Base-by-base conservation (phyloP, 2,329 filamentous ascomycete species). In the Monosporascus ibericus region DNA sequence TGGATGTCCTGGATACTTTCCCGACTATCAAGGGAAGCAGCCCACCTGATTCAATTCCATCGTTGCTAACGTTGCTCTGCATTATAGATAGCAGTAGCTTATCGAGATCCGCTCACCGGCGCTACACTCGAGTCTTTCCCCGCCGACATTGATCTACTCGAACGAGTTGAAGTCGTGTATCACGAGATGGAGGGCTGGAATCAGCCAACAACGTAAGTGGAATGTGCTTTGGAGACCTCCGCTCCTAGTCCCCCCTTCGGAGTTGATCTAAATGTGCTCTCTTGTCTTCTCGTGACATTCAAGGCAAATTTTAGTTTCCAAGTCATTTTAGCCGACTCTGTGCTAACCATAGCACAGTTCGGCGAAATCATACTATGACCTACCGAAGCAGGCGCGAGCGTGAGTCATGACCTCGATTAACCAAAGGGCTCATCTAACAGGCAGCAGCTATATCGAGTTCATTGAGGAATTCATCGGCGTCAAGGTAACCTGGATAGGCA, bases 1-100 rank as follows among this genome's bases (percentile, higher is more conserved):
- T 88, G 22, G 85, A 89, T 60, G 78, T 90, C 38, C 76, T 91
- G 17, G 87, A 91, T 66, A 81, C 81, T 34, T 90, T 95, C 66
- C 76, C 81, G 9, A 85, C 83, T 63, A 80, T 95, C 70, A 88
- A 91, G 68, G 44, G 46, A 36, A 22, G 22, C 6, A 48, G 20
- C 20, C 34, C 34, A 14, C 27, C 47, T 22, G 37, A 20, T 48
- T 14, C 27, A 52, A n/a, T 37, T 25, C 11, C 4, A 36, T 34
- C 22, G 25, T 11, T 37, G 22, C 37, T 38, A 48, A 51, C 44
- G 15, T 14, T 18, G 7, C 42, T 27, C 11, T 20, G 27, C 9
- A 9, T 30, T 44, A 17, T n/a, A 51, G 44, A 42, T 49, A 15
- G 36, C 38, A 6, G 25, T 51, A 18, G 34, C 37, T 34, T 27